Evolutionary conservation across 257 asterid genomes (phyloP).

Genomic region (Cordia subcordata): DNA sequence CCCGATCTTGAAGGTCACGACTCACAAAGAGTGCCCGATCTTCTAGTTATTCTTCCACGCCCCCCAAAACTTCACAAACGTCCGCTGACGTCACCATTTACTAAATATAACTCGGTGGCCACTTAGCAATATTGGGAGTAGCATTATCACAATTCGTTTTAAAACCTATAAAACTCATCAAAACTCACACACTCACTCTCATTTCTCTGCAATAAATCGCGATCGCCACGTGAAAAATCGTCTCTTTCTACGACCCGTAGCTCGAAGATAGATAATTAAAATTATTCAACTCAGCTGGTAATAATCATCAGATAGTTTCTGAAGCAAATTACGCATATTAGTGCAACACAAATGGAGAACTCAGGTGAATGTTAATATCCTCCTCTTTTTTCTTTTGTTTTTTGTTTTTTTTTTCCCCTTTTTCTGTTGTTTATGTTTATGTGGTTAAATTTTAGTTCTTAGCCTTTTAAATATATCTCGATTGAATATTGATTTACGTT

Average conservation of each 20-base stretch:
- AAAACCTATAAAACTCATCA: not conserved
- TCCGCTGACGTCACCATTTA: not conserved
- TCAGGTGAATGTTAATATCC: conserved; percentile 14
- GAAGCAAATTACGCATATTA: too few species aligned
- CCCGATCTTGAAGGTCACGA: not conserved
- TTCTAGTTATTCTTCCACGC: not conserved
- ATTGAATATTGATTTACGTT: not conserved
- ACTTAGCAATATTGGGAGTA: not conserved
- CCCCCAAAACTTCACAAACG: not conserved
- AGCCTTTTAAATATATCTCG: not conserved
- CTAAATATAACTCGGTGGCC: not conserved
- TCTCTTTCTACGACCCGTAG: not conserved
- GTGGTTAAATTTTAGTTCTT: not conserved
- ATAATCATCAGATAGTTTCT: not conserved
- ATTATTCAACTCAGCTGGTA: not conserved
- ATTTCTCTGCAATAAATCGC: not conserved
- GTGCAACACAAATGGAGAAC: conserved; percentile 17
- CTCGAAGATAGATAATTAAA: not conserved
- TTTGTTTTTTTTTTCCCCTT: too few species aligned
- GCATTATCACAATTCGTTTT: not conserved
- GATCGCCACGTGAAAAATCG: conserved; percentile 8
- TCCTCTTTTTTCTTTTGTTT: too few species aligned
- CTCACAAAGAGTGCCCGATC: not conserved
- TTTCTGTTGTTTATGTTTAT: not conserved
- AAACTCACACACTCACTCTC: not conserved